Conservation (phyloP, 306 rosid species). For the Sicyos edulis region DNA sequence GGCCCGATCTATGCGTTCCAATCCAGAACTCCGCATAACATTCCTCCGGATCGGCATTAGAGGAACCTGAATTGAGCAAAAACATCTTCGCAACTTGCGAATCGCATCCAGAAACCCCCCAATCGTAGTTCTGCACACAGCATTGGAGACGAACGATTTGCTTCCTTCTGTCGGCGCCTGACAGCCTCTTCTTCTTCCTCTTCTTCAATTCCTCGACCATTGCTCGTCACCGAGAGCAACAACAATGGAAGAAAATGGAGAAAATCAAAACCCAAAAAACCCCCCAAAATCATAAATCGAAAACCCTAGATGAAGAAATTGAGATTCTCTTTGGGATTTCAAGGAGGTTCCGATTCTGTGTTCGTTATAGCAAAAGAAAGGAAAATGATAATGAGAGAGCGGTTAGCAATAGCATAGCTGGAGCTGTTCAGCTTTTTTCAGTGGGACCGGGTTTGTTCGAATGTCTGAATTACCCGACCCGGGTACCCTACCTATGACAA, state of each 20-base stretch:
- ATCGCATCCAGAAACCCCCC: conserved; percentile 30
- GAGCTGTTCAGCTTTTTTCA: not conserved
- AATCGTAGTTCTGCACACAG: conserved; percentile 36
- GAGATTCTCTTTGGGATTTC: too few species aligned
- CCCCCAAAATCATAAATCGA: too few species aligned
- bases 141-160: conserved; percentile 24
- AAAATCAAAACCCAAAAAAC: too few species aligned
- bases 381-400: not conserved
- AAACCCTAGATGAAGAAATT: not conserved
- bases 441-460: too few species aligned
- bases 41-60: conserved; percentile 22
- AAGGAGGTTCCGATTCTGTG: not conserved
- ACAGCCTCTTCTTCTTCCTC: conserved; percentile 25
- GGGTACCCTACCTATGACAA: not conserved
- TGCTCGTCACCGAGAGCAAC: conserved; percentile 12
- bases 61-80: conserved; percentile 32
- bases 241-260: not conserved
- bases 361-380: not conserved
- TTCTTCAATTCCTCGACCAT: conserved; percentile 26
- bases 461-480: not conserved
- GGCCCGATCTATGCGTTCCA: conserved; percentile 38
- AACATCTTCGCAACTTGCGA: conserved; percentile 34
- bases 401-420: conserved; percentile 10
- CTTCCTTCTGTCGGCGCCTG: not conserved
- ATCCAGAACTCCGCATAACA: conserved; percentile 41